Evolutionary conservation across 2,329 filamentous ascomycete species (phyloP).

Genomic region (Alternaria hordeiaustralica): DNA sequence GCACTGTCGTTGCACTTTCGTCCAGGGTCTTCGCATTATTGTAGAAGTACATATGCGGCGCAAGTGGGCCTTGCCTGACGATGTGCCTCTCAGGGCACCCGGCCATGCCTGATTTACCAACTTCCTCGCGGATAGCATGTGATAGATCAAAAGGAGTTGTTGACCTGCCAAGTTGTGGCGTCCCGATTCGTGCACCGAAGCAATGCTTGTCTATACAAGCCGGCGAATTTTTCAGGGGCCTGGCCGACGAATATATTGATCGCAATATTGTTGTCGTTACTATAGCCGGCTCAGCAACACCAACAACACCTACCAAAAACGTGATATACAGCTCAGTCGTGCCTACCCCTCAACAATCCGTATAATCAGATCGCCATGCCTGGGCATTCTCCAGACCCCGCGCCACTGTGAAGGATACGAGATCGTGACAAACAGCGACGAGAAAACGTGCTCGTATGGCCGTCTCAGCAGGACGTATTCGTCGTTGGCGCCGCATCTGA

Average conservation of each 20-base stretch:
- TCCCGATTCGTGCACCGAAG: background rate
- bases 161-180: constrained; percentile 5
- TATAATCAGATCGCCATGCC: background rate
- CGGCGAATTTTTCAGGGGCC: background rate
- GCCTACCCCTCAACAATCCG: background rate
- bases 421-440: background rate
- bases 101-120: background rate
- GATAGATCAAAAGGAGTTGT: background rate
- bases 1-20: too few species aligned
- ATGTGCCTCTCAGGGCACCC: too few species aligned
- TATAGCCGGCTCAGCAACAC: background rate
- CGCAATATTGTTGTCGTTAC: background rate
- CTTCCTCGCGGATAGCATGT: background rate
- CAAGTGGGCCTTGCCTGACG: too few species aligned
- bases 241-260: background rate
- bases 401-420: background rate
- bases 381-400: background rate
- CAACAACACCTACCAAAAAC: background rate
- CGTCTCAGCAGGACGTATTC: constrained; percentile 5
- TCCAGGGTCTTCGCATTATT: too few species aligned
- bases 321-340: background rate
- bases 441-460: constrained; percentile 9
- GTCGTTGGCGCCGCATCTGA: constrained; percentile 5
- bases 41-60: too few species aligned
- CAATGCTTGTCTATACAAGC: constrained; percentile 1